A percentile compares a stretch with the other conserved stretches of the same genome.
Conservation (phyloP, 78 protist genomes). For the Tieghemostelium lacteum region DNA sequence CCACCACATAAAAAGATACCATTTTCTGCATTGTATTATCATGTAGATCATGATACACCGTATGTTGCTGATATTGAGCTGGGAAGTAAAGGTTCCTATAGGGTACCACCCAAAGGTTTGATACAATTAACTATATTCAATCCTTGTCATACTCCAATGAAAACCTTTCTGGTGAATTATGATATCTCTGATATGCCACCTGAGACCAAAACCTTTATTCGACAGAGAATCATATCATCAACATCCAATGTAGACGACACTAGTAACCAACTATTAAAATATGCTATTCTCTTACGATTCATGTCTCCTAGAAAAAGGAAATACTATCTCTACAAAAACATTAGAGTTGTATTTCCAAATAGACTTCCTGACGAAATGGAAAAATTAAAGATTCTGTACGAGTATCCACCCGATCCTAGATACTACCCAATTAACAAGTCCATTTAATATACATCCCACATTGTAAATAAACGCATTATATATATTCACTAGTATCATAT, state of each 20-base stretch:
- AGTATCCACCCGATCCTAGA: conserved; percentile 61
- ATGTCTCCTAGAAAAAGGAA: conserved; percentile 42
- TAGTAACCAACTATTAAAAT: conserved; percentile 36
- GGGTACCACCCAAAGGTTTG: conserved; percentile 61
- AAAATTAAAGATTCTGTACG: conserved; percentile 44
- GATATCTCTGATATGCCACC: conserved; percentile 30
- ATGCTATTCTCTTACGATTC: conserved; percentile 60
- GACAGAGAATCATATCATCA: conserved; percentile 67
- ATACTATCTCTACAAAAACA: conserved; percentile 54
- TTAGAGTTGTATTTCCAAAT: conserved; percentile 73
- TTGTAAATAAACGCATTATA: too few species aligned
- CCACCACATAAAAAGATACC: conserved; percentile 75
- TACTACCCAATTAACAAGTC: too few species aligned
- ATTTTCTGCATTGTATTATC: conserved; percentile 59
- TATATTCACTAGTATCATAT: too few species aligned
- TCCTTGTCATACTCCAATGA: conserved; percentile 47
- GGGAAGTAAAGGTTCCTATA: conserved; percentile 13
- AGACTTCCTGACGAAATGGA: conserved; percentile 75
- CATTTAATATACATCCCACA: too few species aligned
- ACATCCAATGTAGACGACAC: background rate
- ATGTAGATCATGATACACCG: conserved; percentile 66
- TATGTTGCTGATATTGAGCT: conserved; percentile 61
- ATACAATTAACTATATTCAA: conserved; percentile 68
- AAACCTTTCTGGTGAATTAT: conserved; percentile 57
- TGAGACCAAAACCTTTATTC: conserved; percentile 63